Conservation (phyloP, 768 basidiomycete genomes). For the Mrakia frigida region DNA sequence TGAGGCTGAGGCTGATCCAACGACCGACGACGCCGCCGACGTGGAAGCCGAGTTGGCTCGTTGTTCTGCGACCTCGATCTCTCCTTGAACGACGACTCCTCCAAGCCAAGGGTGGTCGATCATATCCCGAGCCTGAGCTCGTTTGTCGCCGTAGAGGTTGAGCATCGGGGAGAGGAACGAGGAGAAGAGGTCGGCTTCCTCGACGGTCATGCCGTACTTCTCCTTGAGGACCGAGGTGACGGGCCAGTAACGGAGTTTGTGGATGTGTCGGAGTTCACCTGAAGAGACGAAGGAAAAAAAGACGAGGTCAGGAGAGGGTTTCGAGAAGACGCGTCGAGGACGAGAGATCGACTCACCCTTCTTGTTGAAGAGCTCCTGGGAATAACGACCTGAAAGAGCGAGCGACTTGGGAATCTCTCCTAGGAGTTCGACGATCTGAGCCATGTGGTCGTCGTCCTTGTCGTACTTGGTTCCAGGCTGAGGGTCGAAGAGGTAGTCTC, state of each 20-base stretch:
- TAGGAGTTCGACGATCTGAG: constrained; percentile 93
- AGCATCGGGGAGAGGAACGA: constrained; percentile 87
- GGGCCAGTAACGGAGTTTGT: constrained; percentile 89
- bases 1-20: neutral
- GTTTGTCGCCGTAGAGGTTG: constrained; percentile 75
- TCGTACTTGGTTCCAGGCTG: constrained; percentile 89
- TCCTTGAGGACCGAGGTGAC: constrained; percentile 77
- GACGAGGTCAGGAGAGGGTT: neutral
- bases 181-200: constrained; percentile 73
- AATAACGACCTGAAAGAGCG: constrained; percentile 87
- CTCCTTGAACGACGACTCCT: constrained; percentile 78
- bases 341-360: constrained; percentile 58
- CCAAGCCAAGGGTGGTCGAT: constrained; percentile 76
- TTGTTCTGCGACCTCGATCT: constrained; percentile 64
- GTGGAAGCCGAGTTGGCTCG: neutral
- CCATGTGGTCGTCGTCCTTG: constrained; percentile 97
- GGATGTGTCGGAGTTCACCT: constrained; percentile 88
- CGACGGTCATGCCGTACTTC: constrained; percentile 86
- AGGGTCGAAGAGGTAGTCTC: constrained; percentile 97
- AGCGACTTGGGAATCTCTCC: constrained; percentile 80
- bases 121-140: constrained; percentile 82
- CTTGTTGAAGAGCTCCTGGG: constrained; percentile 90
- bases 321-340: neutral
- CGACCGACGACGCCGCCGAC: constrained; percentile 1
- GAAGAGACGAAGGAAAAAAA: constrained; percentile 11